Conservation (phyloP, 2,329 filamentous ascomycete species). For the Tolypocladium pustulatum region DNA sequence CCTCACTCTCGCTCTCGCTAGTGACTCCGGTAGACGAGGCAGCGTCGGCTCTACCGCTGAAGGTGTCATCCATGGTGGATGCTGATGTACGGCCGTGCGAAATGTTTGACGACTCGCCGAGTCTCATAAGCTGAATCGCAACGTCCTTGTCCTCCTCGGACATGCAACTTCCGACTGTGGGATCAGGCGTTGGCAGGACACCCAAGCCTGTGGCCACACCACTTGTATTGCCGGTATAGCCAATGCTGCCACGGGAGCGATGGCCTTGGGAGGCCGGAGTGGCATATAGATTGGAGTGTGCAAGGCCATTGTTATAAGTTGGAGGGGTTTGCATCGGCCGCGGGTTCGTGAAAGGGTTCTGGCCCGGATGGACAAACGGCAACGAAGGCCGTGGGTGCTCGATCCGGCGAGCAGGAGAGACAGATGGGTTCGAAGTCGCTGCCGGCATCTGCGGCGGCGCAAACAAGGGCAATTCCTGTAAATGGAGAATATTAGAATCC, state of each 20-base stretch:
- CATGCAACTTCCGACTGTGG: conserved; percentile 93
- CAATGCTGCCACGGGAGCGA: conserved; percentile 54
- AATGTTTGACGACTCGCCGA: conserved; percentile 88
- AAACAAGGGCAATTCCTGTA: conserved; percentile 87
- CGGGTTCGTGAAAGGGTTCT: conserved; percentile 70
- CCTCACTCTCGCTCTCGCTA: conserved; percentile 59
- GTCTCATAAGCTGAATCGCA: conserved; percentile 89
- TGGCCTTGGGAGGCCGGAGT: conserved; percentile 53
- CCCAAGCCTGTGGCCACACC: conserved; percentile 25
- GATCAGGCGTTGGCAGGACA: conserved; percentile 84
- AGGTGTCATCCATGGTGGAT: conserved; percentile 85
- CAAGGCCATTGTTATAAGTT: conserved; percentile 46
- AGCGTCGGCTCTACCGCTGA: conserved; percentile 79
- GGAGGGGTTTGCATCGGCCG: conserved; percentile 77
- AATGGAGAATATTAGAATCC: conserved; percentile 19
- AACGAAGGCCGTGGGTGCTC: conserved; percentile 61
- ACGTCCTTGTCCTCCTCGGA: conserved; percentile 93
- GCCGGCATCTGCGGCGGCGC: conserved; percentile 89
- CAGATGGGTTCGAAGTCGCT: conserved; percentile 91
- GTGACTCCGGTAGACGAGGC: conserved; percentile 79
- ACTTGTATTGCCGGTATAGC: conserved; percentile 36
- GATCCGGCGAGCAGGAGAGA: conserved; percentile 79
- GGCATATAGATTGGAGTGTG: conserved; percentile 46
- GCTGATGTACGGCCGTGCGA: conserved; percentile 88
- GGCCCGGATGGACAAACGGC: conserved; percentile 65